Base-by-base conservation (phyloP, 352 stramenopile species). In the Phytophthora quininea region DNA sequence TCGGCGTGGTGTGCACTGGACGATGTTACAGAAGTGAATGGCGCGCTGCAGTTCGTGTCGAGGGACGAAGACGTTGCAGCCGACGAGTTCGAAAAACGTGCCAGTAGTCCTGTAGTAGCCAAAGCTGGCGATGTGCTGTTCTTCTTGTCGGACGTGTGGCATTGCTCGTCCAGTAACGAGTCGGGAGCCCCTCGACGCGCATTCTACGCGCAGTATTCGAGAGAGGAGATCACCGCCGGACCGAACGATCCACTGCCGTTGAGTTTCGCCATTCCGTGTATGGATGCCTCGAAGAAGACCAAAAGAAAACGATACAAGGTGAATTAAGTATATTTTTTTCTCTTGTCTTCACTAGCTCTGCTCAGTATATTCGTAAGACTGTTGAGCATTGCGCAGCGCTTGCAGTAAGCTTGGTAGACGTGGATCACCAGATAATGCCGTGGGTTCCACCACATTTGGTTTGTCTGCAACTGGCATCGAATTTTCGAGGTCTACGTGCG, bases 121-220 rank as follows among this genome's bases (percentile, higher is more conserved):
- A 48, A 61, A 30, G 74, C 75, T 9, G 85, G 85, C 3, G 74
- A 80, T 8, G 79, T 80, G 30, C 8, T 93, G n/a, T 73, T 91
- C 47, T 93, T 93, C 56, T 58, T 79, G 42, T 93, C 86, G 2
- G 78, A 89, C 50, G 77, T 92, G 29, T 93, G 83, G 86, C 86
- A 93, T 46, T 83, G 65, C 52, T 93, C 86, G 3, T 81, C 82
- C 9, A 72, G 55, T 65, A 93, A 93, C 56, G 61, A 72, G 24
- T 88, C 86, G 9, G 37, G 71, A 14, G 31, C 42, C 1, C 29
- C 49, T 29, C 76, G 86, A 35, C 78, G 83, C 7, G 86, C 84
- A 1, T 92, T 92, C 58, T 93, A 93, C 69, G 83, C 79, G 0
- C 86, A 93, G 58, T 93, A 90, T 63, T 89, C 75, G 24, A 42